phyloP scores from a whole-genome alignment of 106 monocot species.

The Dendrobium catenatum region DNA sequence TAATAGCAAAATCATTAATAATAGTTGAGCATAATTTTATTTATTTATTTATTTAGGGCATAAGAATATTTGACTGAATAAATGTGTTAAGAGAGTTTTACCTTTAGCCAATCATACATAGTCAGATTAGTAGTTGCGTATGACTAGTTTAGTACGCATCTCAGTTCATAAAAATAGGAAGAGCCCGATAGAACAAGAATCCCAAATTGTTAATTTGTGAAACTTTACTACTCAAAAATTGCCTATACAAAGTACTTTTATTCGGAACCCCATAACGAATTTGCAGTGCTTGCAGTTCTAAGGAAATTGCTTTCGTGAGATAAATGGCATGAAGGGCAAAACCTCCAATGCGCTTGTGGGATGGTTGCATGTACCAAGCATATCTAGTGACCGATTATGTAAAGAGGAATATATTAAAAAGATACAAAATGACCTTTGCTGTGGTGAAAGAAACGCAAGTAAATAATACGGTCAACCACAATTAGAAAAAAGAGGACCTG shows the following conservation, averaged over 20 bases:
- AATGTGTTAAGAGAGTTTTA: slow-evolving; percentile 15
- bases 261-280: slow-evolving; percentile 81
- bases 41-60: too few species aligned
- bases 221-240: slow-evolving; percentile 61
- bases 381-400: slow-evolving; percentile 94
- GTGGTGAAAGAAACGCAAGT: slow-evolving; percentile 80
- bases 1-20: background rate
- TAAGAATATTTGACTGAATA: background rate
- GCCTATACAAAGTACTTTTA: slow-evolving; percentile 80
- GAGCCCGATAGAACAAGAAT: slow-evolving; percentile 81
- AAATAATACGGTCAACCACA: slow-evolving; percentile 87
- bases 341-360: slow-evolving; percentile 29
- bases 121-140: slow-evolving; percentile 88
- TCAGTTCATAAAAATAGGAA: slow-evolving; percentile 96
- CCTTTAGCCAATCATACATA: slow-evolving; percentile 99
- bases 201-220: slow-evolving; percentile 55
- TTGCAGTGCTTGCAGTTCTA: slow-evolving; percentile 80
- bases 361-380: slow-evolving; percentile 73
- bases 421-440: slow-evolving; percentile 69
- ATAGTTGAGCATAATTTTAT: background rate
- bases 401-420: slow-evolving; percentile 83
- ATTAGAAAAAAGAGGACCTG: slow-evolving; percentile 96
- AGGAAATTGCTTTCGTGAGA: slow-evolving; percentile 79
- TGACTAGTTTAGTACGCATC: slow-evolving; percentile 98
- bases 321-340: slow-evolving; percentile 91